These are phyloP conservation scores for Canavalia gladiata DNA, from an alignment of 306 rosid species.

Conservation along the genomic window DNA sequence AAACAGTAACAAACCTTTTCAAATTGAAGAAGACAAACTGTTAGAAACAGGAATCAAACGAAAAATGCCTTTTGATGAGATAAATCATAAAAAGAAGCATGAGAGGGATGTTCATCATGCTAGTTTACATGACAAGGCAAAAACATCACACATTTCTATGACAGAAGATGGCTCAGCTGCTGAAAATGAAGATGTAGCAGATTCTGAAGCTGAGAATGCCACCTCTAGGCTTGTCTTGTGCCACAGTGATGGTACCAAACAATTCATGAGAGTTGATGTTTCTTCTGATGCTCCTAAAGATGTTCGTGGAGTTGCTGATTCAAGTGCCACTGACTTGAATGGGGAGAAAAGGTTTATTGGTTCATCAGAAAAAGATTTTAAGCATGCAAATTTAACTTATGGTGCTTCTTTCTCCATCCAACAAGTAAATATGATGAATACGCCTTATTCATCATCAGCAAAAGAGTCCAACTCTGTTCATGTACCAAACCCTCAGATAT, in stretches of 20 bases:
- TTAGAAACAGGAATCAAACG: background rate
- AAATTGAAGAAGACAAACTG: background rate
- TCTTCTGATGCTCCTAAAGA: background rate
- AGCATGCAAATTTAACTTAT: constrained; percentile 1
- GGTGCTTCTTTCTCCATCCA: background rate
- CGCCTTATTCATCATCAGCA: background rate
- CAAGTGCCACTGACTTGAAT: background rate
- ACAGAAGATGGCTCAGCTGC: background rate
- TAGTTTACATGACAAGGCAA: background rate
- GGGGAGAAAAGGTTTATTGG: background rate
- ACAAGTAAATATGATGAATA: background rate
- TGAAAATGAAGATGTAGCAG: constrained; percentile 8
- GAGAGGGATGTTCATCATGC: background rate
- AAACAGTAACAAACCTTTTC: background rate
- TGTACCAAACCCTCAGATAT: background rate
- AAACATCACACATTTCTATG: background rate
- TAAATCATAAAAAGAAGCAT: constrained; percentile 9
- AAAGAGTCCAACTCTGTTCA: background rate
- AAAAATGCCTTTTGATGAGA: constrained; percentile 4
- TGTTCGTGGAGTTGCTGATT: background rate
- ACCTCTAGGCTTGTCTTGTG: background rate
- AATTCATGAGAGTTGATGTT: background rate
- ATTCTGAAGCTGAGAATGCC: constrained; percentile 1
- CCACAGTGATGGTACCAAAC: background rate
- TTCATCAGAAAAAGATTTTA: background rate